These are phyloP conservation scores for Venturia aucupariae DNA, from an alignment of 2,329 filamentous ascomycete species.

Conservation along the genomic window DNA sequence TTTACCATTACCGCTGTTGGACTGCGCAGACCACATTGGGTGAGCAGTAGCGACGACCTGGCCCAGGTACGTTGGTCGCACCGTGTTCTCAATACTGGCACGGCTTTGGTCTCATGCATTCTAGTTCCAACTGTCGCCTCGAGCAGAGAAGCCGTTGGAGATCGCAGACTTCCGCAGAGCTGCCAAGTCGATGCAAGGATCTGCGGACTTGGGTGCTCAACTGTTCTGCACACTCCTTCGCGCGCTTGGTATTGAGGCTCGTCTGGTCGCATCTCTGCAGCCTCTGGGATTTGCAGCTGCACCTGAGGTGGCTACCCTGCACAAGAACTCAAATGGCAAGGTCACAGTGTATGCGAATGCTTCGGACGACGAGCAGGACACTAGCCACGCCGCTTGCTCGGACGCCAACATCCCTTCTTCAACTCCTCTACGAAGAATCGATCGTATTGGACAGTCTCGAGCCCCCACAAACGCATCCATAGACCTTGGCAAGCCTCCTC, in stretches of 20 bases:
- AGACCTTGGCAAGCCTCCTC: conserved; percentile 17
- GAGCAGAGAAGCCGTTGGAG: conserved; percentile 60
- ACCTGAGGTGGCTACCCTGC: conserved; percentile 26
- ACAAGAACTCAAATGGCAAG: conserved; percentile 30
- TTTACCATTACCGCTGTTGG: conserved; percentile 67
- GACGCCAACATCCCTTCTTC: background rate
- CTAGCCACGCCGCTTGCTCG: background rate
- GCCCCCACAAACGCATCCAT: too few species aligned
- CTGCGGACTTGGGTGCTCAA: conserved; percentile 81
- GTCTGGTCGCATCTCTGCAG: conserved; percentile 86
- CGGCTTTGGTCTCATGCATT: background rate
- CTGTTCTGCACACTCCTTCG: conserved; percentile 83
- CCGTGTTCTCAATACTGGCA: conserved; percentile 16
- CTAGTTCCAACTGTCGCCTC: conserved; percentile 49
- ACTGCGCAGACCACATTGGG: conserved; percentile 47
- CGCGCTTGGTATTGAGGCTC: conserved; percentile 67
- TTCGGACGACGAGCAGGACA: conserved; percentile 15
- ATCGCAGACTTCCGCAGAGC: conserved; percentile 64
- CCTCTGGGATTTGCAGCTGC: conserved; percentile 58
- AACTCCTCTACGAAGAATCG: conserved; percentile 5
- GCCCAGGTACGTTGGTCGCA: conserved; percentile 16
- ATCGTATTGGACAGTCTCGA: conserved; percentile 7
- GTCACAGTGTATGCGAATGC: conserved; percentile 27
- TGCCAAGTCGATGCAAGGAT: conserved; percentile 63
- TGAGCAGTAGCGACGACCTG: conserved; percentile 47